Base-by-base conservation (phyloP, 2,329 filamentous ascomycete genomes). In the Cadophora luteo-olivacea region DNA sequence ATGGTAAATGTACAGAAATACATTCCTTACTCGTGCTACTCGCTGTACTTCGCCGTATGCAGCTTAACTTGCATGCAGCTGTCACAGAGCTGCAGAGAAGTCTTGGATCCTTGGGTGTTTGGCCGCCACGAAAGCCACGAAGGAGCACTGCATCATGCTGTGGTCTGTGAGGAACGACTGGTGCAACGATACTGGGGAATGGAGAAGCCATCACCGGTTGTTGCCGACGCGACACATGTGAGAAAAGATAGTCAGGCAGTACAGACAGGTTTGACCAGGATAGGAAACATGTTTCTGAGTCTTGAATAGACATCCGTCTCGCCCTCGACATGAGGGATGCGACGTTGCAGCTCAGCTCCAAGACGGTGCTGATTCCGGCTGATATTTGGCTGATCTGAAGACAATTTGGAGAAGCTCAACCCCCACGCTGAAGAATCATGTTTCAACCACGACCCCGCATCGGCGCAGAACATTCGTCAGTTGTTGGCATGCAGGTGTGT, bases 361-460 rank as follows among this genome's bases (percentile, higher is more conserved):
- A 29, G 58, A 48, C 36, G 41, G 8, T 45, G 36, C 36, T 61
- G 58, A 61, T 61, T 48, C 24, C 36, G 58, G 36, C 58, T 61
- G 38, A 48, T 48, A 11, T 61, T 61, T 25, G 58, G 58, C 58
- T 45, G 58, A 29, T 45, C 55, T 38, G 32, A 58, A 16, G n/a
- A 38, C 11, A 58, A 38, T 22, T 38, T 57, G 32, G 54, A 57
- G 54, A 57, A 38, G n/a, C 24, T 33, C 38, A 16, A 38, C 70
- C 68, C 70, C 70, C 70, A 72, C 70, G 70, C 52, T 54, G 55
- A 19, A 67, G 25, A 61, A 64, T 57, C 57, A 67, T 66, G 68
- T 70, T 70, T 72, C 66, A 66, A 64, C 11, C 62, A 45, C 19
- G 38, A 69, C 68, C 66, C 69, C 70, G 67, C 70, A 65, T 51